Evolutionary conservation across 805 yeast genomes (phyloP).

Genomic region (Cyberlindnera galapagoensis): DNA sequence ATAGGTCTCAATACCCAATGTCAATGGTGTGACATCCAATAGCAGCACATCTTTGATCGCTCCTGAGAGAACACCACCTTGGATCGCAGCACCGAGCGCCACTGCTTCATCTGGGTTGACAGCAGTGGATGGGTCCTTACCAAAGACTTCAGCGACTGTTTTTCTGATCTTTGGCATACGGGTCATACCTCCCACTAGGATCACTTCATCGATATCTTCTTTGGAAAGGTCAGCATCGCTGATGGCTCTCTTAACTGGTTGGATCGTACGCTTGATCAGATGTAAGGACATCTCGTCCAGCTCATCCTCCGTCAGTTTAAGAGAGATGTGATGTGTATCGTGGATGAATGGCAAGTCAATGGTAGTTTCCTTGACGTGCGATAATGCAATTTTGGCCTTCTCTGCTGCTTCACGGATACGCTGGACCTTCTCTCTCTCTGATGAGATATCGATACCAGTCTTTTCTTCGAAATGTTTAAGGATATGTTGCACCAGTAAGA

Average conservation of each 20-base stretch:
- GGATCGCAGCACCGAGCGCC: conserved; percentile 86
- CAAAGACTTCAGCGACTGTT: conserved; percentile 53
- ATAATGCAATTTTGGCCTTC: conserved; percentile 66
- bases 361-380: conserved; percentile 55
- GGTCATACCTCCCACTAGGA: conserved; percentile 86
- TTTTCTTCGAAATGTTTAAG: conserved; percentile 47
- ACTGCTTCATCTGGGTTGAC: conserved; percentile 94
- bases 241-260: conserved; percentile 68
- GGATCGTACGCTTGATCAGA: conserved; percentile 60
- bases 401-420: conserved; percentile 78
- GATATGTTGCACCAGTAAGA: conserved; percentile 49
- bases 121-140: conserved; percentile 59
- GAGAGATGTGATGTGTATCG: conserved; percentile 52
- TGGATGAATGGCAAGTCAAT: conserved; percentile 67
- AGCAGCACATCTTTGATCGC: conserved; percentile 72
- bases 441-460: conserved; percentile 26
- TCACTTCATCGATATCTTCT: conserved; percentile 65
- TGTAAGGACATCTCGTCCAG: conserved; percentile 61
- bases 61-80: conserved; percentile 81
- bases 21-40: conserved; percentile 77
- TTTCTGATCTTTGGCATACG: conserved; percentile 77
- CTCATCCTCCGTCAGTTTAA: conserved; percentile 57
- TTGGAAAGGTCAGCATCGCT: conserved; percentile 65
- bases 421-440: conserved; percentile 47
- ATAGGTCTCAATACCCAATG: conserved; percentile 77